Percentiles rank a stretch among this genome's conserved stretches.
These are phyloP conservation scores for Priceomyces carsonii DNA, from an alignment of 805 yeast species.

Conservation along the genomic window DNA sequence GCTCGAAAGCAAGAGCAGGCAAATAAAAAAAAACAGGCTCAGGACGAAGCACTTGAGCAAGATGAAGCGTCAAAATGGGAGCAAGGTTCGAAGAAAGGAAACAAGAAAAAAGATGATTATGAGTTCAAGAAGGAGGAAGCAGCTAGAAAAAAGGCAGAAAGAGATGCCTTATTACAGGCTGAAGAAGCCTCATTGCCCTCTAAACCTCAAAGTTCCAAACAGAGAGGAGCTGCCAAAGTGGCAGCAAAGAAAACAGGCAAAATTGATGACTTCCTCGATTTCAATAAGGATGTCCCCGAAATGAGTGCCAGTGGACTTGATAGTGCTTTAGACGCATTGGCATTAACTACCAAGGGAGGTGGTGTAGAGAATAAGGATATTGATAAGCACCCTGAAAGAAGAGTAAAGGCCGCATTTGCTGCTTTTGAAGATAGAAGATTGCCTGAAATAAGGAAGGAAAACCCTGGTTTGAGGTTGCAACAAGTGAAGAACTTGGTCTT, in stretches of 20 bases:
- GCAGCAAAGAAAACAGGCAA: constrained; percentile 61
- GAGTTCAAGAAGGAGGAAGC: constrained; percentile 75
- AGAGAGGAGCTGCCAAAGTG: constrained; percentile 68
- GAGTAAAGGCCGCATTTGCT: constrained; percentile 77
- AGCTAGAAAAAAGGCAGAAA: constrained; percentile 76
- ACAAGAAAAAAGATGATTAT: constrained; percentile 68
- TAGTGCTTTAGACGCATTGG: constrained; percentile 74
- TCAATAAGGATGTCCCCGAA: constrained; percentile 48
- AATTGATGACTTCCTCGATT: constrained; percentile 66
- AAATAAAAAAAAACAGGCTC: constrained; percentile 53
- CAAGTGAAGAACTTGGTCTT: constrained; percentile 72
- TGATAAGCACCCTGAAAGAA: constrained; percentile 86
- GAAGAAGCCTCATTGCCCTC: constrained; percentile 66
- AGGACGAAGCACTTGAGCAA: constrained; percentile 45
- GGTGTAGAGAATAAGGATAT: constrained; percentile 62
- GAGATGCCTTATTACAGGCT: constrained; percentile 63
- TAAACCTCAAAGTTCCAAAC: constrained; percentile 52
- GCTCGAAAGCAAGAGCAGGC: constrained; percentile 70
- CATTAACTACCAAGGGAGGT: constrained; percentile 57
- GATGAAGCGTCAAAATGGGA: constrained; percentile 69
- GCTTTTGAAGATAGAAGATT: constrained; percentile 71
- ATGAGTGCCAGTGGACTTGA: constrained; percentile 77
- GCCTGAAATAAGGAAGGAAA: constrained; percentile 72
- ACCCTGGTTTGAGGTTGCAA: constrained; percentile 77
- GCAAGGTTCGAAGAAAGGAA: constrained; percentile 67